Evolutionary conservation across 192 early-diverging fungal genomes (phyloP).

Genomic region (Podila epigama): DNA sequence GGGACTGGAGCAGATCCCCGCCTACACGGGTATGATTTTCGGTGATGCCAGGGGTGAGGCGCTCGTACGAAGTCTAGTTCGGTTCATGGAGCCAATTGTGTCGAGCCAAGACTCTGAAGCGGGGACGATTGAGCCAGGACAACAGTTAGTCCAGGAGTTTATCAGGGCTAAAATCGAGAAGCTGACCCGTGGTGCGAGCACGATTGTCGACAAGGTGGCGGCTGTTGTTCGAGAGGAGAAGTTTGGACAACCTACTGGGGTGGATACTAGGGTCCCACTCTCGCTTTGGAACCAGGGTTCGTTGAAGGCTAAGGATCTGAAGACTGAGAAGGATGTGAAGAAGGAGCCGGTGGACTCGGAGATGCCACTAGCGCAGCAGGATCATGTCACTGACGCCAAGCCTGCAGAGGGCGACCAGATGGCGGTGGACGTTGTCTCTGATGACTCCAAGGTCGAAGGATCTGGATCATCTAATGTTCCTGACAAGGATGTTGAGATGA

Average conservation of each 20-base stretch:
- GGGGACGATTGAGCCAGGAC: conserved; percentile 16
- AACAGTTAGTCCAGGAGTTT: conserved; percentile 38
- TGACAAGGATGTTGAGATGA: not conserved
- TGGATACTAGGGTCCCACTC: conserved; percentile 26
- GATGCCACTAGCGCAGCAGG: not conserved
- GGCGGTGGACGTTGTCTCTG: not conserved
- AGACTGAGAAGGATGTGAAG: not conserved
- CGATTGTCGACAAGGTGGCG: conserved; percentile 43
- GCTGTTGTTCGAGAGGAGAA: conserved; percentile 36
- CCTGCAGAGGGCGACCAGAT: too few relatives aligned
- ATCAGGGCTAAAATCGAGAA: conserved; percentile 47
- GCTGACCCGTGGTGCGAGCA: conserved; percentile 53
- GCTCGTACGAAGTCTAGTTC: conserved; percentile 61
- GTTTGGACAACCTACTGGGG: conserved; percentile 4
- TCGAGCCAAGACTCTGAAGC: conserved; percentile 5
- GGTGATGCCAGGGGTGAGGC: conserved; percentile 68
- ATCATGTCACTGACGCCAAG: not conserved
- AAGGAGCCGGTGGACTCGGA: not conserved
- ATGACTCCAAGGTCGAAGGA: not conserved
- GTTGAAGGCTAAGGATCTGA: not conserved
- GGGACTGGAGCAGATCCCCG: conserved; percentile 38
- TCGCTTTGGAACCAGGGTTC: conserved; percentile 30
- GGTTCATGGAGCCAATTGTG: conserved; percentile 54
- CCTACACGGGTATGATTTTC: conserved; percentile 60
- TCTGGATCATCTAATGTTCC: not conserved